A percentile compares a stretch with the other conserved stretches of the same genome.
Conservation (phyloP, 257 asterid species). For the Pogostemon cablin region DNA sequence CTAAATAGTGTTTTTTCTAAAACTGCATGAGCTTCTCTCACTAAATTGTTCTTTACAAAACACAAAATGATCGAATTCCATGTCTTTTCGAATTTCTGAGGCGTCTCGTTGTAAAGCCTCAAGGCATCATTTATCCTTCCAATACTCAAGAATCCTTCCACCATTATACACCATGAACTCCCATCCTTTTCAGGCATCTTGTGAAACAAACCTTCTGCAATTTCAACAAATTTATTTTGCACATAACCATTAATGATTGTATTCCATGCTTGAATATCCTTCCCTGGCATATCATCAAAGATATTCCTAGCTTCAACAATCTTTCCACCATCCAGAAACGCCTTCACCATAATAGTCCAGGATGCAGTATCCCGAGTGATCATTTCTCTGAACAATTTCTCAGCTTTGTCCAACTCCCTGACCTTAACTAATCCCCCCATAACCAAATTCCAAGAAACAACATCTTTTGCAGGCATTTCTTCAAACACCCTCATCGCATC, state of each 20-base stretch:
- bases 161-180: slow-evolving; percentile 55
- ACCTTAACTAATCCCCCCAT: slow-evolving; percentile 55
- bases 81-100: slow-evolving; percentile 43
- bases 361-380: slow-evolving; percentile 50
- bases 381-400: slow-evolving; percentile 50
- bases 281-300: slow-evolving; percentile 59
- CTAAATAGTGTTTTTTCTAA: slow-evolving; percentile 48
- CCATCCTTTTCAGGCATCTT: slow-evolving; percentile 62
- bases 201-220: slow-evolving; percentile 63
- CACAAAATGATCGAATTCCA: slow-evolving; percentile 59
- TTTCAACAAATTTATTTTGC: slow-evolving; percentile 37
- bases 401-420: slow-evolving; percentile 46
- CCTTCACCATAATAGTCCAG: slow-evolving; percentile 71
- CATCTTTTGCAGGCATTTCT: slow-evolving; percentile 51
- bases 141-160: slow-evolving; percentile 43
- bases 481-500: slow-evolving; percentile 47
- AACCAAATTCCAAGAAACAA: slow-evolving; percentile 69
- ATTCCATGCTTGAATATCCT: slow-evolving; percentile 65
- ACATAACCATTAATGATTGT: slow-evolving; percentile 54
- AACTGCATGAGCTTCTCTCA: slow-evolving; percentile 57
- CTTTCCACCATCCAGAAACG: slow-evolving; percentile 44
- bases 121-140: slow-evolving; percentile 49
- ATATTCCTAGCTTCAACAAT: slow-evolving; percentile 52
- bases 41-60: slow-evolving; percentile 43
- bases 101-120: slow-evolving; percentile 54